Evolutionary conservation across 2,329 filamentous ascomycete genomes (phyloP), one percentile per base, ranked within the genome.

Genomic region (Rhynchosporium graminicola): DNA sequence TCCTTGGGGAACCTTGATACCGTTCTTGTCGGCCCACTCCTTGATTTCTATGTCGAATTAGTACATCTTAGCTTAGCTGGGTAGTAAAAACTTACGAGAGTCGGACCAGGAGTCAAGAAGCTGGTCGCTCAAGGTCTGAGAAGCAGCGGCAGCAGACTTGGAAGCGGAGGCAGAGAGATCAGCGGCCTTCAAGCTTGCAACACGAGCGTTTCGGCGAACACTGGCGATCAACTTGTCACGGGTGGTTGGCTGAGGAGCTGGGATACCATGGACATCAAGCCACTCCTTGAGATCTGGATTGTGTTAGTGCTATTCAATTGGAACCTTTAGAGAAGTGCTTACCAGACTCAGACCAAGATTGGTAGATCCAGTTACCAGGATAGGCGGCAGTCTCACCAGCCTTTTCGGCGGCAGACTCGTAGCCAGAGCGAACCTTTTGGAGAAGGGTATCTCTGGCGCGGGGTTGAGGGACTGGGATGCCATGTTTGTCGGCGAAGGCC

Each of bases 361-460:
- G 83, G 74, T 97, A 99, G 48, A 98, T 80, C 95, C 95, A 98
- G 79, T 97, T 87, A 45, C 95, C 95, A 40, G 95, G 95, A 74
- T 98, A 98, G n/a, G 86, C 79, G 58, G 85, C 79, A 13, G 91
- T 89, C 77, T 97, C 89, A 64, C 91, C 91, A 10, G 76, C 75
- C 77, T 87, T 87, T 77, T 91, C 87, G 15, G 94, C 92, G 62
- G 87, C 78, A 1, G 84, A 78, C 70, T 97, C 90, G 74, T 96
- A 98, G 77, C 87, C 93, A 67, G 89, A 82, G 66, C 94, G 91
- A 64, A 87, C 85, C 71, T 91, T 86, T 70, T 89, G 83, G 68
- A 98, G 82, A 51, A 97, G 79, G 31, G 85, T 87, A 75, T 98
- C 94, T 72, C 92, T 90, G 72, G 89, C 89, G 72, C 90, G 90